Evolutionary conservation across 805 yeast genomes (phyloP).

Genomic region (Metschnikowia colocasiae): DNA sequence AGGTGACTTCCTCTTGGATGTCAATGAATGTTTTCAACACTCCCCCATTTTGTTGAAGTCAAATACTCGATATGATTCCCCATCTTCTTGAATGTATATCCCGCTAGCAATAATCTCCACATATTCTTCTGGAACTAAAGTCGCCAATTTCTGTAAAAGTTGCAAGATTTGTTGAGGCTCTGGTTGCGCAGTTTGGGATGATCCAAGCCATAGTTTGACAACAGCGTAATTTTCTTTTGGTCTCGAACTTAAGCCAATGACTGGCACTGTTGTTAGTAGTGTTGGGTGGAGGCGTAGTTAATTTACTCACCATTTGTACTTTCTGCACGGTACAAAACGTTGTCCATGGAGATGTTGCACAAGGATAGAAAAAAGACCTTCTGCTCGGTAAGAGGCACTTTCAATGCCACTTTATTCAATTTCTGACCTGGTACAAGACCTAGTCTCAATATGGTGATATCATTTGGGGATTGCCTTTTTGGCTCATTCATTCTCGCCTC

Average conservation of each 20-base stretch:
- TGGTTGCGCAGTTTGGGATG: background rate
- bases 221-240: constrained; percentile 3
- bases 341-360: constrained; percentile 3
- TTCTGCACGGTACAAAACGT: background rate
- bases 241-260: constrained; percentile 11
- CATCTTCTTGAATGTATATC: background rate
- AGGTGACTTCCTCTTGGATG: background rate
- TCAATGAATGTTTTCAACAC: background rate
- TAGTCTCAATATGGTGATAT: constrained; percentile 1
- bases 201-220: constrained; percentile 14
- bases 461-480: background rate
- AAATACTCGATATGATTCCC: background rate
- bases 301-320: constrained; percentile 4
- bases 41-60: background rate
- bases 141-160: background rate
- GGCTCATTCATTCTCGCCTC: background rate
- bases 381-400: constrained; percentile 1
- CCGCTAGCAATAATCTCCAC: background rate
- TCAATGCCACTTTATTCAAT: constrained; percentile 9
- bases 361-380: constrained; percentile 2
- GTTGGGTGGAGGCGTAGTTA: no score
- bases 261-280: constrained; percentile 12
- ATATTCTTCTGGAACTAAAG: background rate
- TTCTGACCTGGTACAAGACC: constrained; percentile 6
- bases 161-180: background rate